Base-by-base conservation (phyloP, 2,329 filamentous ascomycete genomes). In the Colletotrichum chrysophilum region DNA sequence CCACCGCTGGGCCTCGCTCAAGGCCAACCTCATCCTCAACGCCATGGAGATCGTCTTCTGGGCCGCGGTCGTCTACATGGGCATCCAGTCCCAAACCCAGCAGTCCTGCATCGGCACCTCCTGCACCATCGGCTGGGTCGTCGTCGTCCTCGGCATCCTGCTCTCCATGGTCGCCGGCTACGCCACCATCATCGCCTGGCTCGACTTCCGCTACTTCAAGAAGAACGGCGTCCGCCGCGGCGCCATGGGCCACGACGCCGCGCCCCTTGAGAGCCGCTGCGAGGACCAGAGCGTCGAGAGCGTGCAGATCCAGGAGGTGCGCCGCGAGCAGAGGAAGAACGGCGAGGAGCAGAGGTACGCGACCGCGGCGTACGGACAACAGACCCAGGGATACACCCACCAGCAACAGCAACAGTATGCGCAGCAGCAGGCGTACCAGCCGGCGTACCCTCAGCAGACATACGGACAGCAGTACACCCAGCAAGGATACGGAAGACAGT, bases 31-130 rank as follows among this genome's bases (percentile, higher is more conserved):
- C 6, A 84, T 87, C 43, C 80, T 88, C 71, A 86, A 85, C 78
- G 80, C 76, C 61, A 78, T 87, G 18, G 86, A 88, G 76, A 77
- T 85, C 16, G 80, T 87, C 16, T 87, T 87, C 77, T 88, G 86
- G 86, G 80, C 80, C 60, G 81, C 78, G 0, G 79, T 82, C 1
- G 65, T 80, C 30, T 78, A 81, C 2, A 36, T 82, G n/a, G 74
- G 75, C 32, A 74, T 76, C 60, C 70, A 73, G 66, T 58, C 66
- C 10, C 69, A 71, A 3, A 74, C 71, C 3, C 62, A 65, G 14
- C 62, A 64, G 26, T 18, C 38, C 24, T 77, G 76, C 64, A 24
- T 69, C 21, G 74, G 76, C 13, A 66, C 55, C 32, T 74, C 43
- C 74, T 77, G 74, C 74, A 62, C 61, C 36, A 32, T 77, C 36